Evolutionary conservation across 306 rosid genomes (phyloP).

Genomic region (Begonia fuchsioides): DNA sequence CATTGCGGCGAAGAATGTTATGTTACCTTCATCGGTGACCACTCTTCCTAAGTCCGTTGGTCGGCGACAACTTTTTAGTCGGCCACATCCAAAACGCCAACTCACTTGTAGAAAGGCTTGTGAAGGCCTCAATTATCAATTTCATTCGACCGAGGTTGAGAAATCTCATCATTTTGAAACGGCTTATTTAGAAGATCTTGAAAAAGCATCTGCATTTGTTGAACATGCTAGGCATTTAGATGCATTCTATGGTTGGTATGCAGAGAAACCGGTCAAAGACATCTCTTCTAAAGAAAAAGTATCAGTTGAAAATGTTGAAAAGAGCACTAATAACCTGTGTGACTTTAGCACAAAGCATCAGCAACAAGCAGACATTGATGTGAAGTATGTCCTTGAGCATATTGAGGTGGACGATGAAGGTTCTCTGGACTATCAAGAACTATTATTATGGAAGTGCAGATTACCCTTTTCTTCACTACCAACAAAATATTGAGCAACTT

Average conservation of each 20-base stretch:
- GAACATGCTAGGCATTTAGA: slow-evolving; percentile 67
- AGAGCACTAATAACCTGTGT: slow-evolving; percentile 19
- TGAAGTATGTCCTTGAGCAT: slow-evolving; percentile 52
- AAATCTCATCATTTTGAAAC: slow-evolving; percentile 34
- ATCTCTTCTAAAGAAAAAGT: slow-evolving; percentile 24
- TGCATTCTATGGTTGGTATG: slow-evolving; percentile 33
- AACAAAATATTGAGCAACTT: too few relatives aligned
- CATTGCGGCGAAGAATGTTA: slow-evolving; percentile 78
- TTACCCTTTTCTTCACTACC: slow-evolving; percentile 35
- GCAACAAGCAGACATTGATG: slow-evolving; percentile 23
- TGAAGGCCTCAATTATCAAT: slow-evolving; percentile 19
- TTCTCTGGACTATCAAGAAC: slow-evolving; percentile 61
- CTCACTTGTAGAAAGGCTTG: slow-evolving; percentile 22
- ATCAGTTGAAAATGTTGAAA: slow-evolving; percentile 14
- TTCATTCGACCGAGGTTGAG: slow-evolving; percentile 28
- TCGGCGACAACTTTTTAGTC: slow-evolving; percentile 81
- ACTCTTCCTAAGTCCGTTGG: slow-evolving; percentile 66
- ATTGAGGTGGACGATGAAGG: slow-evolving; percentile 56
- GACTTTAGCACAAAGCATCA: slow-evolving; percentile 24
- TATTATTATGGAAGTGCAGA: slow-evolving; percentile 72
- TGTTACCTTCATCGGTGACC: slow-evolving; percentile 84
- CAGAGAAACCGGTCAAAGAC: slow-evolving; percentile 16
- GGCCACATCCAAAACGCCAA: slow-evolving; percentile 68
- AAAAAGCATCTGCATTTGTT: slow-evolving; percentile 68
- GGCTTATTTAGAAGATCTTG: slow-evolving; percentile 56